Conservation (phyloP, 208 protist genomes). For the Angomonas deanei region DNA sequence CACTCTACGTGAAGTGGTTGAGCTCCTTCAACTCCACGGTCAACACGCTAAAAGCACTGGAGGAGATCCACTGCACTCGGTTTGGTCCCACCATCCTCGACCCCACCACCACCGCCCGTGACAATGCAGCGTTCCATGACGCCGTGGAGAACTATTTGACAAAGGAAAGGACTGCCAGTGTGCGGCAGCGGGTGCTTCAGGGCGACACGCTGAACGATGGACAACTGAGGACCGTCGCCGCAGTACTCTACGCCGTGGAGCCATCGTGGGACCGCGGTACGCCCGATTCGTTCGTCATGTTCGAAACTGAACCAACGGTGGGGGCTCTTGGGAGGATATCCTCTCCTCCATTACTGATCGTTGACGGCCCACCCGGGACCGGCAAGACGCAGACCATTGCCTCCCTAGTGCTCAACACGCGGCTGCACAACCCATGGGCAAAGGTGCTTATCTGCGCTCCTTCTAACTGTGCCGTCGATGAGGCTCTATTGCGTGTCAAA, state of each 20-base stretch:
- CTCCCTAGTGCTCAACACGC: slow-evolving; percentile 53
- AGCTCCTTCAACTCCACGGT: slow-evolving; percentile 32
- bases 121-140: slow-evolving; percentile 19
- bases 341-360: slow-evolving; percentile 50
- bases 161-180: not conserved
- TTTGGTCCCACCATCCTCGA: slow-evolving; percentile 63
- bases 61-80: slow-evolving; percentile 33
- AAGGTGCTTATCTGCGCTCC: slow-evolving; percentile 76
- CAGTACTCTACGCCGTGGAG: slow-evolving; percentile 39
- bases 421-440: slow-evolving; percentile 23
- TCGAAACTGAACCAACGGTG: not conserved
- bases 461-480: slow-evolving; percentile 86
- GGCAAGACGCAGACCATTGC: slow-evolving; percentile 90
- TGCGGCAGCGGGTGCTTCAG: slow-evolving; percentile 25
- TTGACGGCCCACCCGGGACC: slow-evolving; percentile 87
- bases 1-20: slow-evolving; percentile 52
- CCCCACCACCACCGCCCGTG: slow-evolving; percentile 32
- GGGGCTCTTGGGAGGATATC: not conserved
- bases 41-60: slow-evolving; percentile 41
- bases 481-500: slow-evolving; percentile 61
- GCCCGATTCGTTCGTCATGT: not conserved
- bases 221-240: slow-evolving; percentile 54
- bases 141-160: slow-evolving; percentile 18
- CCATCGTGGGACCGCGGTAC: slow-evolving; percentile 32
- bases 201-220: slow-evolving; percentile 44